phyloP scores from a whole-genome alignment of 106 monocot genomes.

The Amphibolis antarctica region DNA sequence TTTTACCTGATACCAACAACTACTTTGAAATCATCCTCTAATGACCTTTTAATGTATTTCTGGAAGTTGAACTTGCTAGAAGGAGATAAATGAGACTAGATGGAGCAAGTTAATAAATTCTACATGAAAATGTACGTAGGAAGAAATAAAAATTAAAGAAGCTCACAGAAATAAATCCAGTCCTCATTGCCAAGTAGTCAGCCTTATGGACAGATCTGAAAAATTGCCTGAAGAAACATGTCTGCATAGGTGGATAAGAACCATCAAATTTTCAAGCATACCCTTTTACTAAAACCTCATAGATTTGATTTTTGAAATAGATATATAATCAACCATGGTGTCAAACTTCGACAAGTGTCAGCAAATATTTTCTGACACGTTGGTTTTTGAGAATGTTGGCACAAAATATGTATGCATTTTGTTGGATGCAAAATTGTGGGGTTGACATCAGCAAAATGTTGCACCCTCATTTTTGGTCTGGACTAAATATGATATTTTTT shows the following conservation, averaged over 20 bases:
- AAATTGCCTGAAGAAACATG: constrained; percentile 13
- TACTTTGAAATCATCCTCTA: constrained; percentile 20
- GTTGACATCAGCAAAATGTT: no score
- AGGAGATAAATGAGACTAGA: constrained; percentile 12
- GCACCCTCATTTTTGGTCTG: no score
- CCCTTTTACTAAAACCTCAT: no score
- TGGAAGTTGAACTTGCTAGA: constrained; percentile 14
- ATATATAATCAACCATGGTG: no score
- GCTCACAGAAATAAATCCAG: constrained; percentile 18
- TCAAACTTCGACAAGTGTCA: no score
- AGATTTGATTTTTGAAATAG: no score
- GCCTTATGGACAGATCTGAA: constrained; percentile 13
- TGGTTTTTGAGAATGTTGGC: no score
- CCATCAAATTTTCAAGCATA: no score
- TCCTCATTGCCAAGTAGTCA: constrained; percentile 12
- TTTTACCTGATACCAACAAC: constrained; percentile 17
- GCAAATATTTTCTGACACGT: no score
- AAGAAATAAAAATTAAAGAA: not conserved
- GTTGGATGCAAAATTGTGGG: no score
- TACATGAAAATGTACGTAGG: not conserved
- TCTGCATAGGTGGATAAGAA: constrained; percentile 4
- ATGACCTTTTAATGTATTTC: constrained; percentile 14
- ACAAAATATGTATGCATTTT: no score
- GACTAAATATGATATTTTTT: no score
- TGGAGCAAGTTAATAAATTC: not conserved